phyloP scores from a whole-genome alignment of 257 asterid species.

The Nicotiana attenuata region DNA sequence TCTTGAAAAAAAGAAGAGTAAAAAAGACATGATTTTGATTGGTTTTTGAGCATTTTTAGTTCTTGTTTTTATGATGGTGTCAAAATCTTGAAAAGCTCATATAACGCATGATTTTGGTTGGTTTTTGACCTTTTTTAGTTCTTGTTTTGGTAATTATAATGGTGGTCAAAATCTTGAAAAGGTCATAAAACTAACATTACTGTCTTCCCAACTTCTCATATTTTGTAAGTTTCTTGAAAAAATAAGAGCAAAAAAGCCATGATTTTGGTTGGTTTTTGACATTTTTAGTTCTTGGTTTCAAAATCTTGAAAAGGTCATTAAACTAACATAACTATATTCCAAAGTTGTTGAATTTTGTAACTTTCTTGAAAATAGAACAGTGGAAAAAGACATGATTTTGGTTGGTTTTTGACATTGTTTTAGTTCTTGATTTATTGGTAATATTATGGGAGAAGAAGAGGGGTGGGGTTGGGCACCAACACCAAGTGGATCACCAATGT shows the following conservation, averaged over 20 bases:
- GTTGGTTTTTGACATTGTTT: not conserved
- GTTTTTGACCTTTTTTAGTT: not conserved
- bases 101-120: not conserved
- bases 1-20: no score
- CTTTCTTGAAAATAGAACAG: not conserved
- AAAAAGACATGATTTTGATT: not conserved
- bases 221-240: not conserved
- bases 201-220: not conserved
- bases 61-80: not conserved
- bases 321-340: not conserved
- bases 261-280: not conserved
- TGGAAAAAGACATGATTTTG: not conserved
- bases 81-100: not conserved
- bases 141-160: not conserved
- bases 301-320: no score
- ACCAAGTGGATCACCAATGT: conserved; percentile 41
- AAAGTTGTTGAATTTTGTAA: not conserved
- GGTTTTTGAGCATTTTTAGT: not conserved
- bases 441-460: conserved; percentile 55
- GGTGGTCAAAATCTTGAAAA: no score
- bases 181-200: not conserved
- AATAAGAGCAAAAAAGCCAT: not conserved
- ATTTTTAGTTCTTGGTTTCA: not conserved
- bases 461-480: conserved; percentile 70
- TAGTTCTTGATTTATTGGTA: not conserved